Base-by-base conservation (phyloP, 148 eudicot genomes). In the Rhododendron molle region DNA sequence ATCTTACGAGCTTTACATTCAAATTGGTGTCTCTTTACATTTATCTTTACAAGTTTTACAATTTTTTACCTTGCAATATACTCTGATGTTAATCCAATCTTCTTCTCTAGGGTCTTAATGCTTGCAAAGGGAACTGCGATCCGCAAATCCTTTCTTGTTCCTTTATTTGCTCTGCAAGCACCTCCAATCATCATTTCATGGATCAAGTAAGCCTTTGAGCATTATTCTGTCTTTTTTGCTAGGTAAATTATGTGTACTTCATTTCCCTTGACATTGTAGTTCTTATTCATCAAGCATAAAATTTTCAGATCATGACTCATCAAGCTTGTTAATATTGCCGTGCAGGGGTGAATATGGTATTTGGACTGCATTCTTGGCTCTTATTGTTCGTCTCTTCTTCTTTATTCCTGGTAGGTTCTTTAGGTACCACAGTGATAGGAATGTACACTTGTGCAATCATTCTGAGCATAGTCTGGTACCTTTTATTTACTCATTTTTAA, bases 261-360 rank as follows among this genome's bases (percentile, higher is more conserved):
- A 73, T 85, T 76, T 38, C 74, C 12, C 0, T 56, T 43, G 21
- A 43, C 76, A 76, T 49, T 20, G 4, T 13, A 21, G 15, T 83
- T 76, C 49, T 32, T 3, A 12, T 60, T n/a, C 8, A 40, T 67
- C 52, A 18, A 71, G 82, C n/a, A 40, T n/a, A 72, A 76, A 49
- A 26, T 47, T 38, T 78, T 26, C 30, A 18, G 26, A 67, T 38
- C 40, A 60, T 88, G 78, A 65, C 73, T 83, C 72, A 38, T 46
- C 43, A 40, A 76, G 16, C 87, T 78, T 46, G 40, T 76, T 56
- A 80, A 76, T 71, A 34, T 73, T 83, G 49, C 23, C 65, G 73
- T 88, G 69, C 92, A 94, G 99, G 94, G 99, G 99, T 83, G 97
- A 95, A 72, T 96, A 95, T 90, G 99, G 99, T 81, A 89, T 92